phyloP scores from a whole-genome alignment of 2,329 filamentous ascomycete species.

The Neonectria neomacrospora region DNA sequence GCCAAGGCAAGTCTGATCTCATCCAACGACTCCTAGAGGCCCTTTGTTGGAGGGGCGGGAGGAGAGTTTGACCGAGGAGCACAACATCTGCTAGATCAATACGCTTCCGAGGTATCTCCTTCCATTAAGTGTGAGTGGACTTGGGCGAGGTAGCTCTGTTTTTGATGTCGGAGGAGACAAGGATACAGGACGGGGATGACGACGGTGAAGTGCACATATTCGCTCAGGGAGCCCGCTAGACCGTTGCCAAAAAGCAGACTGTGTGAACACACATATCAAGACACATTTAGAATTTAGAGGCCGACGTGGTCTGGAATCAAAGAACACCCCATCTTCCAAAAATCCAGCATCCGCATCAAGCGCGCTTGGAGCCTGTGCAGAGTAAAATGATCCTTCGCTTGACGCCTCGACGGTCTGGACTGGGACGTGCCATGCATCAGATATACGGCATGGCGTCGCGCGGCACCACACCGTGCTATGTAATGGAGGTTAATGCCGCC shows the following conservation, averaged over 20 bases:
- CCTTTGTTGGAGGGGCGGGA: slow-evolving; percentile 1
- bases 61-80: background rate
- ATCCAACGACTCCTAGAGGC: background rate
- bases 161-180: slow-evolving; percentile 1
- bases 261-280: background rate
- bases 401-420: background rate
- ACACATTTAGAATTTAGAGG: background rate
- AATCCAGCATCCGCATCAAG: slow-evolving; percentile 5
- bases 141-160: background rate
- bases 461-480: slow-evolving; percentile 16
- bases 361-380: background rate
- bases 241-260: background rate
- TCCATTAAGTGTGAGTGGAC: background rate
- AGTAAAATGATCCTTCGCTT: background rate
- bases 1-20: background rate
- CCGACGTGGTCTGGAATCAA: slow-evolving; percentile 8
- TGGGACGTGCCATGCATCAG: background rate
- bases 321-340: background rate
- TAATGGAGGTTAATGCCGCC: slow-evolving; percentile 20
- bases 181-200: background rate
- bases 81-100: background rate
- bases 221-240: slow-evolving; percentile 1
- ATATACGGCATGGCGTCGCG: slow-evolving; percentile 11
- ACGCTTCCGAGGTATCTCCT: background rate
- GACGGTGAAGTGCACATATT: slow-evolving; percentile 6